A percentile compares a stretch with the other conserved stretches of the same genome.
Conservation (phyloP, 2,329 filamentous ascomycete species). For the Colletotrichum scovillei region DNA sequence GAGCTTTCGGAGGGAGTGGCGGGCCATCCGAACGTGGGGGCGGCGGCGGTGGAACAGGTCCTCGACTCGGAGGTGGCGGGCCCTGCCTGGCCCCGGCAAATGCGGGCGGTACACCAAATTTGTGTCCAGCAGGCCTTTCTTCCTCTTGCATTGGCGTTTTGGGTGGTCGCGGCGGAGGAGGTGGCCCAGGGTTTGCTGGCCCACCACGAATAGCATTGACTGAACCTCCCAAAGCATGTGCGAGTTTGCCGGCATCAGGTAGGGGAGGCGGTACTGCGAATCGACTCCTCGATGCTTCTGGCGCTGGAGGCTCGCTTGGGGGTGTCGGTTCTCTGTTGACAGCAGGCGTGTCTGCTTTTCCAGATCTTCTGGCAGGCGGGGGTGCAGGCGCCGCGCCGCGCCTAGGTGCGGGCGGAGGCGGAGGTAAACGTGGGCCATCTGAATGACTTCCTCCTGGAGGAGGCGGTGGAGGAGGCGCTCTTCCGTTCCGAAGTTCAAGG, state of each 20-base stretch:
- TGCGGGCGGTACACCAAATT: constrained; percentile 83
- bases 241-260: constrained; percentile 90
- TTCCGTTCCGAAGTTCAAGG: constrained; percentile 42
- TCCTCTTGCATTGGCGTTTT: constrained; percentile 78
- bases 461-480: constrained; percentile 50
- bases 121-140: constrained; percentile 62
- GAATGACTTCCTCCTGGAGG: constrained; percentile 39
- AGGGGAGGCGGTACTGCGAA: constrained; percentile 76
- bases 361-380: constrained; percentile 69
- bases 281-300: constrained; percentile 64
- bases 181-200: constrained; percentile 62
- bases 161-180: constrained; percentile 75
- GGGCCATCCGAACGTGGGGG: constrained; percentile 57
- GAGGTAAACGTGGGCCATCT: constrained; percentile 54
- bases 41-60: constrained; percentile 78
- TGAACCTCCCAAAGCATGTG: constrained; percentile 61
- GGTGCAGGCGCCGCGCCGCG: constrained; percentile 64
- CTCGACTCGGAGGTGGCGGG: constrained; percentile 80
- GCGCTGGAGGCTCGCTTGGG: constrained; percentile 78
- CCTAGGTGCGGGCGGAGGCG: constrained; percentile 44
- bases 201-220: constrained; percentile 44
- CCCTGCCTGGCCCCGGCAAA: constrained; percentile 76
- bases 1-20: constrained; percentile 61
- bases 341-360: constrained; percentile 58
- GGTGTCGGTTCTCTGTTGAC: constrained; percentile 61